Conservation (phyloP, 176 grass and related monocot species). For the Aegilops tauschii region DNA sequence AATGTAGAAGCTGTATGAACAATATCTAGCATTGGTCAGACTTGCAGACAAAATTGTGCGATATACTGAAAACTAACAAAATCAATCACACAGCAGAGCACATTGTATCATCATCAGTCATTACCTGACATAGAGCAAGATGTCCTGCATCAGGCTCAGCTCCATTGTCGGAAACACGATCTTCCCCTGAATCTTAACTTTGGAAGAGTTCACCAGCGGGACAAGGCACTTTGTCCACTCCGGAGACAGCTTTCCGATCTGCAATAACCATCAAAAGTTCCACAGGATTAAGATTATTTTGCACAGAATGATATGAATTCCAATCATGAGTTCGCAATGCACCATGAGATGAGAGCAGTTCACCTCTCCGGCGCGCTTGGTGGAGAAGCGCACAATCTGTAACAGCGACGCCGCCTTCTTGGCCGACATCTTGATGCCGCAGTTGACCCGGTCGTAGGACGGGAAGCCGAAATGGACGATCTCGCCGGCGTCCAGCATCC, state of each 20-base stretch:
- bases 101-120: neutral
- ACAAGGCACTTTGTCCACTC: conserved; percentile 78
- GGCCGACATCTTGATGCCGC: conserved; percentile 33
- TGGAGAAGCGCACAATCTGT: conserved; percentile 85
- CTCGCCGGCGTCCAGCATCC: conserved; percentile 55
- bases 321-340: neutral
- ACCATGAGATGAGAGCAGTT: neutral
- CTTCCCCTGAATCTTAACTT: conserved; percentile 69
- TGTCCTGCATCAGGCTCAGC: conserved; percentile 74
- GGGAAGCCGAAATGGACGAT: conserved; percentile 85
- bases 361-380: conserved; percentile 84
- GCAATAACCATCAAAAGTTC: neutral
- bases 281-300: neutral
- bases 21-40: neutral
- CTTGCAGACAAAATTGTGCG: neutral
- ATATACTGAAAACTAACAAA: neutral
- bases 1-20: conserved; percentile 69
- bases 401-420: conserved; percentile 50
- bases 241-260: conserved; percentile 74
- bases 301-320: neutral
- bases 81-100: neutral
- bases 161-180: conserved; percentile 41
- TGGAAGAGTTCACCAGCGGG: conserved; percentile 74
- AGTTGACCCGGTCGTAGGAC: conserved; percentile 22
- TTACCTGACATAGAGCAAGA: conserved; percentile 77